Percentiles rank a stretch among this genome's conserved stretches.
Evolutionary conservation across 2,329 filamentous ascomycete species (phyloP).

Genomic region (Eutypa lata): DNA sequence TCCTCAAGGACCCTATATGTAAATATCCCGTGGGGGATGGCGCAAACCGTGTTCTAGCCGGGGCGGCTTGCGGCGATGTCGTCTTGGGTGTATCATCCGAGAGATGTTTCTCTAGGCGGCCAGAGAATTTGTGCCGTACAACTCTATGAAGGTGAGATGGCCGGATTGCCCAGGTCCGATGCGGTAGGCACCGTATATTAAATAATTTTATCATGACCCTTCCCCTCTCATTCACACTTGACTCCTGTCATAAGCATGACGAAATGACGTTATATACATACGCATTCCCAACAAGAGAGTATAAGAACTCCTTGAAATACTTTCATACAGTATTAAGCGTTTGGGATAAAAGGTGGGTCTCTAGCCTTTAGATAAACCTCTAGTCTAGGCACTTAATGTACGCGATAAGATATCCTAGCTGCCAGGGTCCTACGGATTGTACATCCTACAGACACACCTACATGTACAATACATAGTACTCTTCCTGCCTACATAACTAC

Average conservation of each 20-base stretch:
- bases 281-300: no score
- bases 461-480: not conserved
- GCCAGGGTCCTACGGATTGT: no score
- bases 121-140: constrained; percentile 19
- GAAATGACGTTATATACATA: no score
- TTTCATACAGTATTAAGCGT: no score
- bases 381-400: no score
- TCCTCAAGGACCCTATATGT: constrained; percentile 86
- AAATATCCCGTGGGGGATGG: constrained; percentile 93
- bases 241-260: no score
- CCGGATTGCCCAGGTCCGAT: no score
- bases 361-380: no score
- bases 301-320: no score
- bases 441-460: not conserved
- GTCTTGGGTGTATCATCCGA: constrained; percentile 12
- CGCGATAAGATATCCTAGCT: no score
- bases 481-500: not conserved
- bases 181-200: not conserved
- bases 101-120: constrained; percentile 12
- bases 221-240: not conserved
- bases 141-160: not conserved
- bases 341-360: no score
- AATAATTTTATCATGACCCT: not conserved
- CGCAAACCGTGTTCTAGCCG: constrained; percentile 82
- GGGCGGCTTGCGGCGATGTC: constrained; percentile 47